A percentile compares a stretch with the other conserved stretches of the same genome.
Conservation (phyloP, 2,329 filamentous ascomycete species). For the Fusarium heterosporum region DNA sequence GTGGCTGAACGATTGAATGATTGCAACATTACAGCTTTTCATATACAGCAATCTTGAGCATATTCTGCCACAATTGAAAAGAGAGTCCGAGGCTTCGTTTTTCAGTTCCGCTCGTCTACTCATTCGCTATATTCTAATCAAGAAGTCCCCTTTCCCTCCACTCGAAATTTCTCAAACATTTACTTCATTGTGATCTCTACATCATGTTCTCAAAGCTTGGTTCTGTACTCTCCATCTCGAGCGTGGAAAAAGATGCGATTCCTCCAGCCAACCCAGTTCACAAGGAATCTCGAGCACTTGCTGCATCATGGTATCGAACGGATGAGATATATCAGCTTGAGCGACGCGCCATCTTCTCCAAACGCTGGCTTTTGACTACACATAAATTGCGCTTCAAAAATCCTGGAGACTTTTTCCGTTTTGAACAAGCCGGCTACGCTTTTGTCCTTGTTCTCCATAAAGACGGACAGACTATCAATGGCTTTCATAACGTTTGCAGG, state of each 20-base stretch:
- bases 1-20: neutral
- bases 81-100: neutral
- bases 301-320: slow-evolving; percentile 13
- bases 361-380: slow-evolving; percentile 10
- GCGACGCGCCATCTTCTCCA: slow-evolving; percentile 15
- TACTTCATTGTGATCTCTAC: neutral
- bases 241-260: neutral
- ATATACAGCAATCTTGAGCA: too few species aligned
- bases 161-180: neutral
- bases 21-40: too few species aligned
- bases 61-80: neutral
- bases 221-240: neutral
- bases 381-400: slow-evolving; percentile 13
- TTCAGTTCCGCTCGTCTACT: neutral
- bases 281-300: neutral
- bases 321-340: slow-evolving; percentile 16
- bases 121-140: neutral
- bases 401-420: slow-evolving; percentile 54
- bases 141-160: neutral
- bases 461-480: slow-evolving; percentile 62
- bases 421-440: slow-evolving; percentile 64
- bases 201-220: slow-evolving; percentile 8
- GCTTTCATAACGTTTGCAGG: slow-evolving; percentile 71
- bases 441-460: slow-evolving; percentile 64
- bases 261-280: neutral